A percentile compares a stretch with the other conserved stretches of the same genome.
Evolutionary conservation across 1,139 yeast genomes (phyloP).

Genomic region (Keqinozyma sinolaborantium): DNA sequence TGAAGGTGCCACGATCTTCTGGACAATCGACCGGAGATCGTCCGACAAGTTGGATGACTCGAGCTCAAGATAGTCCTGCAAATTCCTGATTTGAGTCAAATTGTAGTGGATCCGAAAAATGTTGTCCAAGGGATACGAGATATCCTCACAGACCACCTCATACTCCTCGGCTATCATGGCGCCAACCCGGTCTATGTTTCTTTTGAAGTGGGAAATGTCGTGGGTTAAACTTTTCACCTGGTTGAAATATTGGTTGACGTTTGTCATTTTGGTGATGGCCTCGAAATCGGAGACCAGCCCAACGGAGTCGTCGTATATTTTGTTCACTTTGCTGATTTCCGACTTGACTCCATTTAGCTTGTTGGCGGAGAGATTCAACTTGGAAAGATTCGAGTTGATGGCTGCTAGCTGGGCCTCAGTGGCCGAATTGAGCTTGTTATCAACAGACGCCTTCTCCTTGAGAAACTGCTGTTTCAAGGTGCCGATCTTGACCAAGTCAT

Average conservation of each 20-base stretch:
- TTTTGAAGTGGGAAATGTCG: constrained; percentile 57
- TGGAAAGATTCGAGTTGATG: constrained; percentile 37
- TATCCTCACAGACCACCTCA: constrained; percentile 43
- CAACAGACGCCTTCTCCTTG: constrained; percentile 72
- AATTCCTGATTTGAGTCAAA: constrained; percentile 69
- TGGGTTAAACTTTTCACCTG: constrained; percentile 65
- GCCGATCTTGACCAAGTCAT: constrained; percentile 56
- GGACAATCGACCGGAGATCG: constrained; percentile 68
- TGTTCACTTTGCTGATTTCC: constrained; percentile 58
- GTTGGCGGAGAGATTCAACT: constrained; percentile 32
- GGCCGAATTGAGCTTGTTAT: constrained; percentile 62
- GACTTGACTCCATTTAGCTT: constrained; percentile 47
- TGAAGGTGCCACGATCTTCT: constrained; percentile 53
- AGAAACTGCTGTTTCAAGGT: constrained; percentile 55
- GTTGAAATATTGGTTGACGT: constrained; percentile 66
- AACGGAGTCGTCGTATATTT: constrained; percentile 51
- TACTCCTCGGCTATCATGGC: constrained; percentile 52
- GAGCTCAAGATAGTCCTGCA: constrained; percentile 66
- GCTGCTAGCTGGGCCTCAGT: constrained; percentile 59
- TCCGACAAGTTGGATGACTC: constrained; percentile 55
- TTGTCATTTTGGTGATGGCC: constrained; percentile 57
- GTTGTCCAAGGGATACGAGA: constrained; percentile 56
- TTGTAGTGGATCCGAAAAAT: constrained; percentile 66
- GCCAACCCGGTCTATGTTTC: constrained; percentile 48
- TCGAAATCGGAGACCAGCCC: constrained; percentile 54